Conservation (phyloP, 1,139 yeast genomes). For the Ashbya aceris region DNA sequence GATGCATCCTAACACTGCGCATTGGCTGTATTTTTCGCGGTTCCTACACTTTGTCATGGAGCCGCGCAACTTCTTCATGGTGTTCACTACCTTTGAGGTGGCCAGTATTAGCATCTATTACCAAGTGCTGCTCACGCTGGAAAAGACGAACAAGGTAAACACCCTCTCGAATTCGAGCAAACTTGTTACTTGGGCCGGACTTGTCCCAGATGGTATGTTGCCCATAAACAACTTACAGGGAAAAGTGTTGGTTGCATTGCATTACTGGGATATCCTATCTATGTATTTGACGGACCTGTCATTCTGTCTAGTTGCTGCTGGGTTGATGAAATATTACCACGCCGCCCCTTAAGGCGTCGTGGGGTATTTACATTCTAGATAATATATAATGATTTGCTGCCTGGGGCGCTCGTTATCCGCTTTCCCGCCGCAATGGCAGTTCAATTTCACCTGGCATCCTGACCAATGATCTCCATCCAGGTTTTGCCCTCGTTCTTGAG, state of each 20-base stretch:
- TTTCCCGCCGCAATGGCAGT: no score
- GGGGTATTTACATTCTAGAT: no score
- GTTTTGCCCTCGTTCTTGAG: conserved; percentile 67
- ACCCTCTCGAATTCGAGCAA: conserved; percentile 23
- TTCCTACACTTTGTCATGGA: conserved; percentile 10
- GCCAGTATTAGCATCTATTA: conserved; percentile 29
- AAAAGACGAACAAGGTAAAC: conserved; percentile 20
- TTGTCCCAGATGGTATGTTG: conserved; percentile 28
- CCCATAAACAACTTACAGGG: conserved; percentile 25
- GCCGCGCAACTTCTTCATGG: conserved; percentile 31
- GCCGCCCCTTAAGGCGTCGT: no score
- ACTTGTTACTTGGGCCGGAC: conserved; percentile 22
- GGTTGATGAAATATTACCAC: conserved; percentile 25
- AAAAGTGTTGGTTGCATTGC: conserved; percentile 22
- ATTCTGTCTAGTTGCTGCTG: conserved; percentile 33
- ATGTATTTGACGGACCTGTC: conserved; percentile 35
- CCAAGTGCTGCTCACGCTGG: conserved; percentile 25
- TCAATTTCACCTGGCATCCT: conserved; percentile 33
- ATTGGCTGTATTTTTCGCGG: neutral
- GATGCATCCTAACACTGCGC: conserved; percentile 12
- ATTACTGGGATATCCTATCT: conserved; percentile 34
- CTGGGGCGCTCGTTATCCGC: no score
- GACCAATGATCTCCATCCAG: conserved; percentile 70
- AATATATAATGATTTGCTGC: no score
- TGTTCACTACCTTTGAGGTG: conserved; percentile 31